These are phyloP conservation scores for Solanum phureja DNA, from an alignment of 257 asterid genomes.

Conservation along the genomic window DNA sequence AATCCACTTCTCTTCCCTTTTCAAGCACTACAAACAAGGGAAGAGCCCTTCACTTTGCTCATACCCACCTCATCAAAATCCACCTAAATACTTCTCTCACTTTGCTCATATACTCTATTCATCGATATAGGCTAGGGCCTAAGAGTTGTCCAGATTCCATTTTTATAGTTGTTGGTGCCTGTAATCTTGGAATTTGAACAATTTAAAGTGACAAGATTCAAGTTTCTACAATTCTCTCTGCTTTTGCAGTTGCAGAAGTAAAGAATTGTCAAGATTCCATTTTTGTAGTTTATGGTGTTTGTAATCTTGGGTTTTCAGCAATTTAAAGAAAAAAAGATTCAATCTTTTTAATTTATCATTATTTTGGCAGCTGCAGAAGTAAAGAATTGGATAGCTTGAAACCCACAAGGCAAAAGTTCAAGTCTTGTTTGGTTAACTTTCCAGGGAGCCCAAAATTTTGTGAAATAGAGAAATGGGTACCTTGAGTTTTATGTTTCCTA, in stretches of 20 bases:
- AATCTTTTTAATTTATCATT: conserved; percentile 3
- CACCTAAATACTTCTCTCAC: not conserved
- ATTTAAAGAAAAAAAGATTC: not conserved
- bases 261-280: not conserved
- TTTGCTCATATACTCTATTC: not conserved
- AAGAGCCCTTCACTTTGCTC: not conserved
- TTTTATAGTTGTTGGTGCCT: not conserved
- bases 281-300: not conserved
- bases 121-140: not conserved
- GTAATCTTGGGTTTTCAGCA: not conserved
- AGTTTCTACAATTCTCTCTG: conserved; percentile 3
- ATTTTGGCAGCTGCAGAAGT: not conserved
- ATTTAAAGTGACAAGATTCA: not conserved
- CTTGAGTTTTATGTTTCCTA: conserved; percentile 18
- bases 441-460: not conserved
- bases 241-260: not conserved
- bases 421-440: not conserved
- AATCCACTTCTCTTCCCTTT: not conserved
- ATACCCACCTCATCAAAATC: not conserved
- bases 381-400: not conserved
- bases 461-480: conserved; percentile 26
- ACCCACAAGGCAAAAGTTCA: conserved; percentile 5
- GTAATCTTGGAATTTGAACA: not conserved
- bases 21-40: not conserved
- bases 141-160: not conserved